Evolutionary conservation across 2,329 filamentous ascomycete species (phyloP).

Genomic region (Orbilia oligospora): DNA sequence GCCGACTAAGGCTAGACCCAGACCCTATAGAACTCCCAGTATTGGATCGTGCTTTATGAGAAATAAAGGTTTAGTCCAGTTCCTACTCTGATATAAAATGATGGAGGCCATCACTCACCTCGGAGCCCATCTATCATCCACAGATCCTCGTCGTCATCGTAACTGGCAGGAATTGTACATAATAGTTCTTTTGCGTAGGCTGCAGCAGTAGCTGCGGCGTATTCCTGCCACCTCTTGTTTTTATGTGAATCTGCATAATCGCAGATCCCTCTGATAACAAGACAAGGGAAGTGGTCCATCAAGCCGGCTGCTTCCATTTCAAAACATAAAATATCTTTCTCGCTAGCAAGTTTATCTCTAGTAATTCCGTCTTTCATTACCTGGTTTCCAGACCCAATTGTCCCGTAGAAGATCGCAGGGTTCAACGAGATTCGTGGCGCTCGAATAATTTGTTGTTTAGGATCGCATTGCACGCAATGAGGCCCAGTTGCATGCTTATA

Average conservation of each 20-base stretch:
- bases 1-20: background rate
- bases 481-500: background rate
- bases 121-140: background rate
- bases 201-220: constrained; percentile 17
- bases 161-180: background rate
- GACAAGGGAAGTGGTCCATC: constrained; percentile 18
- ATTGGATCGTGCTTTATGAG: background rate
- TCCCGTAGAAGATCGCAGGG: constrained; percentile 8
- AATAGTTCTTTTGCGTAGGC: constrained; percentile 27
- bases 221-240: constrained; percentile 33
- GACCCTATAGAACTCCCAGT: constrained; percentile 15
- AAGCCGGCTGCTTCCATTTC: constrained; percentile 25
- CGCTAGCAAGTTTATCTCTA: constrained; percentile 16
- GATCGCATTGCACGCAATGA: constrained; percentile 5
- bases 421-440: background rate
- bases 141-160: background rate
- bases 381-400: constrained; percentile 20
- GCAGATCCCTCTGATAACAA: constrained; percentile 16
- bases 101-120: background rate
- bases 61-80: background rate
- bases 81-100: no score
- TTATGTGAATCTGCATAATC: constrained; percentile 34
- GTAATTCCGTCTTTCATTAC: constrained; percentile 7
- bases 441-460: background rate
- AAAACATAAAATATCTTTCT: constrained; percentile 31